phyloP scores from a whole-genome alignment of 805 yeast genomes.

The Pichia nanzhaoensis region DNA sequence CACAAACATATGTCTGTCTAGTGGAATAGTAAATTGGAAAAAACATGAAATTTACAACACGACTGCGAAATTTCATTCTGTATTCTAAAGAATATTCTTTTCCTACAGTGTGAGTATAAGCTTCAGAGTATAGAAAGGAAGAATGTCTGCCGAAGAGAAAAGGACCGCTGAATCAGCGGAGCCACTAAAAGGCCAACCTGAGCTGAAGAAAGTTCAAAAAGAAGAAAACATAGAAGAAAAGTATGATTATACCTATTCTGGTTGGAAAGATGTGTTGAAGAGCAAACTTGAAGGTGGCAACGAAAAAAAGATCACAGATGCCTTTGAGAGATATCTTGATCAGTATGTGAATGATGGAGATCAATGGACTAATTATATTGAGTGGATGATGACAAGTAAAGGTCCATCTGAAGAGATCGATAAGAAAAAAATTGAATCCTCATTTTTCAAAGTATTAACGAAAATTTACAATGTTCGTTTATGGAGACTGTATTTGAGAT shows the following conservation, averaged over 20 bases:
- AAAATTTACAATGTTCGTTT: slow-evolving; percentile 57
- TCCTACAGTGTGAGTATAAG: too few relatives aligned
- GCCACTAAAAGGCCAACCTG: background rate
- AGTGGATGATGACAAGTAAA: slow-evolving; percentile 27
- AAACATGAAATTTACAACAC: too few relatives aligned
- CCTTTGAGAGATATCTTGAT: slow-evolving; percentile 53
- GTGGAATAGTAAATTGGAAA: too few relatives aligned
- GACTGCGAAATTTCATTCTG: too few relatives aligned
- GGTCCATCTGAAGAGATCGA: slow-evolving; percentile 56
- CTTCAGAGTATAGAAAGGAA: background rate
- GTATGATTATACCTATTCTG: slow-evolving; percentile 40
- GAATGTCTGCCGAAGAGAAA: background rate
- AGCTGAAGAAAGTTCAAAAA: background rate
- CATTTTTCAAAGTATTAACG: slow-evolving; percentile 60
- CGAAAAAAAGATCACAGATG: slow-evolving; percentile 49
- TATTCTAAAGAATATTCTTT: background rate
- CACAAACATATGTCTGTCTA: too few relatives aligned
- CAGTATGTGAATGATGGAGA: slow-evolving; percentile 63
- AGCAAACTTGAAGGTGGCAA: slow-evolving; percentile 39
- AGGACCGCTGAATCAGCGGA: slow-evolving; percentile 1
- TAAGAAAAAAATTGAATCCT: slow-evolving; percentile 52
- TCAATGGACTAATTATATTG: slow-evolving; percentile 71
- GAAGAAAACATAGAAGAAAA: background rate
- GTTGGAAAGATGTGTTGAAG: slow-evolving; percentile 42
- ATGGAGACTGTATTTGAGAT: slow-evolving; percentile 72